Evolutionary conservation across 2,329 filamentous ascomycete genomes (phyloP).

Genomic region (Diplocarpon mali): DNA sequence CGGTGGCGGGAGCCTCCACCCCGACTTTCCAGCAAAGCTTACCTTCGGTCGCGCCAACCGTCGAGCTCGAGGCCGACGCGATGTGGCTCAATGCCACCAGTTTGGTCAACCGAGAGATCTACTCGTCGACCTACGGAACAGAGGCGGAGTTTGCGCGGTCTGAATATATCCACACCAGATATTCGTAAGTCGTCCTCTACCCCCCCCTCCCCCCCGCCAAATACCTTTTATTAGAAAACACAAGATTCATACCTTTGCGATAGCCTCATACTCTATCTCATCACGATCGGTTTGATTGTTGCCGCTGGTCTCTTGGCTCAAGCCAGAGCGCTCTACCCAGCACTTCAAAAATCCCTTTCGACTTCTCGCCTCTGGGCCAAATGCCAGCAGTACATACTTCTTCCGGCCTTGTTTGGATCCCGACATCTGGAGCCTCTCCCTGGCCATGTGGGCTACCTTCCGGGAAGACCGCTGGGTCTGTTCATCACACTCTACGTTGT

Average conservation of each 20-base stretch:
- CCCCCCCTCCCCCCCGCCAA: no score
- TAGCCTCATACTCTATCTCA: background rate
- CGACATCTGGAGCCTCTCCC: background rate
- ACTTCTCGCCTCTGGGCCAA: background rate
- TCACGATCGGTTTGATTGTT: background rate
- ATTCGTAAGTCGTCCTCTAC: background rate
- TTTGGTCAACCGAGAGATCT: background rate
- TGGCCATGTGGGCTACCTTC: background rate
- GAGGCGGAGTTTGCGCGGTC: background rate
- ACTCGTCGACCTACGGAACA: background rate
- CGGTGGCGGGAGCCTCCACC: background rate
- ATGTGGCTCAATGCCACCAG: background rate
- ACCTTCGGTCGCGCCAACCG: background rate
- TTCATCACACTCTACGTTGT: background rate
- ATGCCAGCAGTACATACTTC: background rate
- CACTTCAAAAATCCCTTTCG: background rate
- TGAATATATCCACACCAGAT: background rate
- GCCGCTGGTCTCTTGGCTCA: background rate
- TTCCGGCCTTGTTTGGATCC: background rate
- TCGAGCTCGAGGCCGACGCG: background rate
- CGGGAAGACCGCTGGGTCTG: background rate
- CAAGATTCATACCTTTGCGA: background rate
- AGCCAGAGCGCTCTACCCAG: background rate
- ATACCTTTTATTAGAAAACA: no score
- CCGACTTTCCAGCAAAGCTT: background rate